These are phyloP conservation scores for Nemania bipapillata DNA, from an alignment of 2,329 filamentous ascomycete species.

Conservation along the genomic window DNA sequence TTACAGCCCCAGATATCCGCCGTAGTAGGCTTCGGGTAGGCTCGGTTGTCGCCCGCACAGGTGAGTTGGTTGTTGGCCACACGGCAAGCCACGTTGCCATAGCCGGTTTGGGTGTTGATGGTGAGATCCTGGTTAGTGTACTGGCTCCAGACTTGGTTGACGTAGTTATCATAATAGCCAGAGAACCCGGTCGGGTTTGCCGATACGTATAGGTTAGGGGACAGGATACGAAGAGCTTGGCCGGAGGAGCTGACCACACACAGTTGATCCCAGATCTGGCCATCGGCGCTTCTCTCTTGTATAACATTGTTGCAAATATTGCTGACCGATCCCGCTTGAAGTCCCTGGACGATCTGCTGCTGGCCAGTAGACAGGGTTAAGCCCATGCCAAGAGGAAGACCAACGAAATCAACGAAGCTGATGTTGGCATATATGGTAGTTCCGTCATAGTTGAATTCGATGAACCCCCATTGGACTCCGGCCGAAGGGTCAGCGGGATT, in stretches of 20 bases:
- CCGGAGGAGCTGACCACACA: slow-evolving; percentile 55
- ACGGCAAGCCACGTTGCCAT: slow-evolving; percentile 56
- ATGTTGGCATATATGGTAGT: slow-evolving; percentile 61
- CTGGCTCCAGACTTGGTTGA: slow-evolving; percentile 59
- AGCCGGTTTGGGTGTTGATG: slow-evolving; percentile 57
- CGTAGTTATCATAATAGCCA: slow-evolving; percentile 59
- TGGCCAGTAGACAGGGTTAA: slow-evolving; percentile 54
- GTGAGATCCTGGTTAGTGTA: slow-evolving; percentile 55
- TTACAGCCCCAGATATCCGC: slow-evolving; percentile 64
- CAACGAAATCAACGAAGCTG: slow-evolving; percentile 64
- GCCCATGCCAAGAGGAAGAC: slow-evolving; percentile 62
- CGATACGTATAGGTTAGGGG: slow-evolving; percentile 57
- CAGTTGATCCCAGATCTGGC: slow-evolving; percentile 58
- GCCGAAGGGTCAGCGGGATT: slow-evolving; percentile 59
- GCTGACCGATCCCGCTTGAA: slow-evolving; percentile 52
- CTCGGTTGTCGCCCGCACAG: slow-evolving; percentile 58
- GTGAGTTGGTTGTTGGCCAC: slow-evolving; percentile 52
- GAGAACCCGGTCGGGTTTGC: slow-evolving; percentile 53
- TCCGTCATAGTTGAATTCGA: slow-evolving; percentile 58
- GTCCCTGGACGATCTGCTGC: slow-evolving; percentile 56
- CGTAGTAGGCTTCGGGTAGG: slow-evolving; percentile 57
- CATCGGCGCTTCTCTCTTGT: slow-evolving; percentile 53
- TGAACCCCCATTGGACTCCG: slow-evolving; percentile 61
- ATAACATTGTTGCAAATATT: slow-evolving; percentile 57
- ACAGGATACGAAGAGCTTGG: slow-evolving; percentile 58